Percentiles rank a stretch among this genome's conserved stretches.
These are phyloP conservation scores for Cutaneotrichosporon sp. DNA, from an alignment of 1,284 basidiomycete species.

Conservation along the genomic window DNA sequence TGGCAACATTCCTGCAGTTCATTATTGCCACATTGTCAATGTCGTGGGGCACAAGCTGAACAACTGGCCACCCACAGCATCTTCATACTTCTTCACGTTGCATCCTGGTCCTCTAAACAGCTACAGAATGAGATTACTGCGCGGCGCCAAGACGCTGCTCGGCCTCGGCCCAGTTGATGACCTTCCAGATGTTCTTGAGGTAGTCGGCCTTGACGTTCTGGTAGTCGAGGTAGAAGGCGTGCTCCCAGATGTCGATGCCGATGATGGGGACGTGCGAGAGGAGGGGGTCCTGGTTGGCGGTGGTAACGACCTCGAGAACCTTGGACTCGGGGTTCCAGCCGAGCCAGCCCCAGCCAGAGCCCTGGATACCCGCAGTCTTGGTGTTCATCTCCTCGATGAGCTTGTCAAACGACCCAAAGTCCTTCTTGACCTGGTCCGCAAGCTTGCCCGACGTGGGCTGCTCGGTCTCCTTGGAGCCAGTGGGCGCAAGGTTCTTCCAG, in stretches of 20 bases:
- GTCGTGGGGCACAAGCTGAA: too few species aligned
- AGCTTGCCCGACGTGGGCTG: constrained; percentile 64
- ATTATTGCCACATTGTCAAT: too few species aligned
- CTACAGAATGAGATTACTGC: constrained; percentile 12
- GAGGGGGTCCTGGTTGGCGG: constrained; percentile 94
- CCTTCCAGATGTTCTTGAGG: constrained; percentile 83
- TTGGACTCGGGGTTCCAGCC: constrained; percentile 66
- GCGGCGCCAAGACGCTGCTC: constrained; percentile 66
- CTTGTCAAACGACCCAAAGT: constrained; percentile 75
- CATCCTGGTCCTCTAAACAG: not conserved
- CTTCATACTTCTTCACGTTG: constrained; percentile 2
- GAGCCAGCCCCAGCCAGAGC: constrained; percentile 98
- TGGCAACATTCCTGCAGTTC: too few species aligned
- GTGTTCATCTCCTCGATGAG: constrained; percentile 77
- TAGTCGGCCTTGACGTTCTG: constrained; percentile 86
- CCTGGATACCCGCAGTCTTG: constrained; percentile 88
- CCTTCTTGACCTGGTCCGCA: constrained; percentile 71
- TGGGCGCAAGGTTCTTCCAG: constrained; percentile 90
- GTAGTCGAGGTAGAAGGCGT: constrained; percentile 74
- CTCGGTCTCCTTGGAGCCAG: constrained; percentile 57
- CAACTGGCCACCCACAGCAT: too few species aligned
- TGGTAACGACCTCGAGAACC: constrained; percentile 83
- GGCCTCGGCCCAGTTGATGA: constrained; percentile 87
- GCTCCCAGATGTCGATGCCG: constrained; percentile 89
- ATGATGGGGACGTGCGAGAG: constrained; percentile 81